A percentile compares a stretch with the other conserved stretches of the same genome.
phyloP scores from a whole-genome alignment of 352 stramenopile species.

The Globisporangium iwayamae region DNA sequence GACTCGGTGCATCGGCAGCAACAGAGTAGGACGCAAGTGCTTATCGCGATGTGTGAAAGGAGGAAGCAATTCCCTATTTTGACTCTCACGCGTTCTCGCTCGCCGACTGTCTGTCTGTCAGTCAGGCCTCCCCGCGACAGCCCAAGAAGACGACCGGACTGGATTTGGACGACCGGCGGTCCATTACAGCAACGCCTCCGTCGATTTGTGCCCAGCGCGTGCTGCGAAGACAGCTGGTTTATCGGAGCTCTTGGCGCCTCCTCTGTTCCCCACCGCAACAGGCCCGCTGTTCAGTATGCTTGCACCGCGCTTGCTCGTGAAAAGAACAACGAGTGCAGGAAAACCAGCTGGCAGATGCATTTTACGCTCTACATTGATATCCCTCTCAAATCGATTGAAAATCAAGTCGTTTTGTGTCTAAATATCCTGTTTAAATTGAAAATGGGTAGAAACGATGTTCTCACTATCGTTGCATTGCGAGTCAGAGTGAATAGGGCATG shows the following conservation, averaged over 20 bases:
- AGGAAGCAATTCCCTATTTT: too few species aligned
- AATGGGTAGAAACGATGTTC: conserved; percentile 3
- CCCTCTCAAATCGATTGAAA: not conserved
- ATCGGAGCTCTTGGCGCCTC: not conserved
- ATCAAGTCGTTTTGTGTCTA: not conserved
- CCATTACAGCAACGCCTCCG: too few species aligned
- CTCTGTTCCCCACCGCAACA: not conserved
- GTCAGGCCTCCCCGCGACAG: too few species aligned
- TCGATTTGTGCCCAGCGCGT: not conserved
- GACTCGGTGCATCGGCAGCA: too few species aligned
- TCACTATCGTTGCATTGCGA: conserved; percentile 1
- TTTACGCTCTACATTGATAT: not conserved
- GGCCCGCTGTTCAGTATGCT: not conserved
- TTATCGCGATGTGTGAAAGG: too few species aligned
- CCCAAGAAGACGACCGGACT: too few species aligned
- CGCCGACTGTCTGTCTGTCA: too few species aligned
- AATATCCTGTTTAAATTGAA: not conserved
- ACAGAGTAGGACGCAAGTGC: too few species aligned
- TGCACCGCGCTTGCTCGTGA: not conserved
- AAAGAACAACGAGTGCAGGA: not conserved
- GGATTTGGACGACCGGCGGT: not conserved
- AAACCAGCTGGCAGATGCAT: not conserved
- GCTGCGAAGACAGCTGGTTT: not conserved
- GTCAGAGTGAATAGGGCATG: not conserved
- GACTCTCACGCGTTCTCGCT: too few species aligned